phyloP scores from a whole-genome alignment of 352 stramenopile species.

The Peronosclerospora sorghi region DNA sequence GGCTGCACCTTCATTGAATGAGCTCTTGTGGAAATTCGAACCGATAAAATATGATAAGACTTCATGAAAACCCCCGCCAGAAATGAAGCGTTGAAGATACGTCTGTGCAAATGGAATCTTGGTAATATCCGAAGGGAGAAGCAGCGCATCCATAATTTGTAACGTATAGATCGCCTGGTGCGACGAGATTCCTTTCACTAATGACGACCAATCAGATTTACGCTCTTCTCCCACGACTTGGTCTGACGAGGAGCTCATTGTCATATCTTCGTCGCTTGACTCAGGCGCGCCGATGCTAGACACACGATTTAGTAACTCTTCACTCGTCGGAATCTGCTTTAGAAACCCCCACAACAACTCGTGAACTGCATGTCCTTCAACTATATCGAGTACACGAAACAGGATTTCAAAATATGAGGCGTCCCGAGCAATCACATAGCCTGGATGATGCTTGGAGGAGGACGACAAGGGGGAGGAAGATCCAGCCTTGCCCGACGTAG shows the following conservation, averaged over 20 bases:
- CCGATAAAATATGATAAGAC: constrained; percentile 78
- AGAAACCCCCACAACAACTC: constrained; percentile 69
- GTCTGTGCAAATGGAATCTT: constrained; percentile 46
- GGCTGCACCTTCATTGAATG: constrained; percentile 77
- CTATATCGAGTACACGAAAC: constrained; percentile 69
- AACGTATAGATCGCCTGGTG: constrained; percentile 81
- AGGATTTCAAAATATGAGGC: constrained; percentile 72
- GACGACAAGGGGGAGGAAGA: constrained; percentile 6
- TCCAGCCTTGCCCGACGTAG: constrained; percentile 8
- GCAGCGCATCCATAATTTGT: constrained; percentile 77
- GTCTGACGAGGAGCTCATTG: constrained; percentile 25
- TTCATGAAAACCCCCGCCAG: constrained; percentile 65
- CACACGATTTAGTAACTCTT: constrained; percentile 49
- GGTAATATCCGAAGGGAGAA: constrained; percentile 55
- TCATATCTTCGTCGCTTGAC: constrained; percentile 25
- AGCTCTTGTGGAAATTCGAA: constrained; percentile 51
- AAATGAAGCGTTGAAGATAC: constrained; percentile 68
- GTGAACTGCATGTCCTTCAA: constrained; percentile 48
- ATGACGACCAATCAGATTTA: constrained; percentile 46
- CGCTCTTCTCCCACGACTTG: constrained; percentile 10
- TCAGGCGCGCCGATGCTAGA: constrained; percentile 35
- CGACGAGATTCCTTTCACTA: constrained; percentile 60
- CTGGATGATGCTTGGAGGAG: constrained; percentile 34
- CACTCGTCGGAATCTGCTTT: constrained; percentile 74
- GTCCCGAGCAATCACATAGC: constrained; percentile 52